Conservation (phyloP, 306 rosid species). For the Lupinus albus region DNA sequence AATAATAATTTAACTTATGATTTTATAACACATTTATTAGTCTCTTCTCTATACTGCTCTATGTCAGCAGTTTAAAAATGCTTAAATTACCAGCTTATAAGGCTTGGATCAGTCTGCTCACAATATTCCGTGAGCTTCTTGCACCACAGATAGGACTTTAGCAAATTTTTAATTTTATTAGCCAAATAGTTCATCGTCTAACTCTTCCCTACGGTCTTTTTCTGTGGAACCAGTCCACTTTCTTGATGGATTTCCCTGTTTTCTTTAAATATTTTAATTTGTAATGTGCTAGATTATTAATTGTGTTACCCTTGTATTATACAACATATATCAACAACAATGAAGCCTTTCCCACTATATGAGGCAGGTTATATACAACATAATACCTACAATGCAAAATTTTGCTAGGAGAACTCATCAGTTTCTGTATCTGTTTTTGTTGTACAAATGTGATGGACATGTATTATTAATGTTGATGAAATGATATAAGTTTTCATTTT, state of each 20-base stretch:
- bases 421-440: constrained; percentile 25
- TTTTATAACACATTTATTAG: not conserved
- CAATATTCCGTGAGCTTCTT: constrained; percentile 17
- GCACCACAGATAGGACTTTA: not conserved
- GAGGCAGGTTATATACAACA: not conserved
- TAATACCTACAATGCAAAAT: not conserved
- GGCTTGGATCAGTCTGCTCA: constrained; percentile 29
- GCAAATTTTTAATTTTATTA: constrained; percentile 29
- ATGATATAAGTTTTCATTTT: constrained; percentile 18
- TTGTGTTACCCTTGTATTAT: constrained; percentile 17
- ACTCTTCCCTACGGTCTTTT: not conserved
- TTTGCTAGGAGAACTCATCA: constrained; percentile 6
- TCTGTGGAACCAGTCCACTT: not conserved
- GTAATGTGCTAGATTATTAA: not conserved
- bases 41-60: constrained; percentile 5
- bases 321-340: not conserved
- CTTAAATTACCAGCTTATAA: constrained; percentile 28
- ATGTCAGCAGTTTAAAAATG: constrained; percentile 33
- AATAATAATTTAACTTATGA: constrained; percentile 25
- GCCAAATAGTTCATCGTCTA: constrained; percentile 6
- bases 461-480: constrained; percentile 8
- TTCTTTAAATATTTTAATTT: constrained; percentile 5
- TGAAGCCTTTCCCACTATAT: too few relatives aligned
- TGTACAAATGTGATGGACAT: constrained; percentile 4
- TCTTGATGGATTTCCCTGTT: constrained; percentile 3